Evolutionary conservation across 148 eudicot species (phyloP).

Genomic region (Rhododendron vialii): DNA sequence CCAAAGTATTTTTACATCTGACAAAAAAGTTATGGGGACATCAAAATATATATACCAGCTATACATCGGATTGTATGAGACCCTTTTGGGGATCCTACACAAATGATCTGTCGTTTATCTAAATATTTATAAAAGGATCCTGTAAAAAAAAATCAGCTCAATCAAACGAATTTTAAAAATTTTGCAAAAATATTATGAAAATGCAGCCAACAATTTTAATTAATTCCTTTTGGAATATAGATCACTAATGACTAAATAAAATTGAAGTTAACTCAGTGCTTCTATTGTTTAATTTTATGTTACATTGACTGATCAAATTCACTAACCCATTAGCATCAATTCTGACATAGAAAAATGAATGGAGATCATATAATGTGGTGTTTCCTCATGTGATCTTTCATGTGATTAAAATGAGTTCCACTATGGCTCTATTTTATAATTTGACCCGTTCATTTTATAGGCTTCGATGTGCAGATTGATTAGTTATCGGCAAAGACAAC

Average conservation of each 20-base stretch:
- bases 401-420: not conserved
- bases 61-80: too few relatives aligned
- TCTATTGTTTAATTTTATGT: not conserved
- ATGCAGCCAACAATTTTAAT: not conserved
- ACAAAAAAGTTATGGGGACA: not conserved
- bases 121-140: too few relatives aligned
- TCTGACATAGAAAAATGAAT: not conserved
- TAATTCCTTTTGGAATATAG: not conserved
- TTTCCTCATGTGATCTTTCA: not conserved
- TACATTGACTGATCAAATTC: not conserved
- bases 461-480: too few relatives aligned
- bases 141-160: not conserved
- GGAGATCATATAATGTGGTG: not conserved
- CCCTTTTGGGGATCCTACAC: too few relatives aligned
- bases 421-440: not conserved
- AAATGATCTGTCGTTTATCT: not conserved
- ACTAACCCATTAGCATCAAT: not conserved
- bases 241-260: not conserved
- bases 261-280: not conserved
- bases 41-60: too few relatives aligned
- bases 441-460: too few relatives aligned
- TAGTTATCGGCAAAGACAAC: not conserved
- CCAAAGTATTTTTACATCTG: not conserved
- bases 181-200: not conserved
- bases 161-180: not conserved